Base-by-base conservation (phyloP, 1,284 basidiomycete species). In the Apiotrichum montevideense region DNA sequence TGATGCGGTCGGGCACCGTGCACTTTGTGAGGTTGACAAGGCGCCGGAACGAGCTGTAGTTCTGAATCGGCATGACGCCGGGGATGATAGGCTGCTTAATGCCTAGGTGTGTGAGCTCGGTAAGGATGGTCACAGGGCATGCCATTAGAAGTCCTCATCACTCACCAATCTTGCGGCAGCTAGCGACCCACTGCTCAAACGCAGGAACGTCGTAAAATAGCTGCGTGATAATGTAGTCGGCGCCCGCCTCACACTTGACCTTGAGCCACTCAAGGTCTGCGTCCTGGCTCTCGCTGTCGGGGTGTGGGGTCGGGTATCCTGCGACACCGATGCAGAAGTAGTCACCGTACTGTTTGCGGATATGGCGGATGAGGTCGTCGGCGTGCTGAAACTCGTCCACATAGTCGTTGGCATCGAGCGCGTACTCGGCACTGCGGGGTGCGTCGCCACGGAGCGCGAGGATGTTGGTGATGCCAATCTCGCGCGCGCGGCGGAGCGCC, bases 11-110 rank as follows among this genome's bases (percentile, higher is more conserved):
- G 0, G 96, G 96, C 3, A 97, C 86, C 33, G 82, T 82, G 2
- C 87, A 86, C 41, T 89, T 89, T 65, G 89, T 92, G 32, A 98
- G 80, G 70, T 94, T 95, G 42, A 88, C 89, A 63, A 98, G 80
- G 53, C 96, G 86, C 51, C 87, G 81, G 78, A 98, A 98, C 1
- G 93, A 94, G 21, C 87, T 84, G 71, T 93, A 97, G 44, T 90
- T 97, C 72, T 98, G 96, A 57, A 99, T 90, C 0, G 96, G 96
- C 94, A 98, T 98, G 60, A 98, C 85, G 5, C 94, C 92, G 2
- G 96, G 93, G 55, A 98, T 87, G 66, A 98, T 87, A 1, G 95
- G 94, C 11, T 94, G 83, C 1, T 79, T 83, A 70, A 99, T 94
- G 35, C 94, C 95, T 88, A 66, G 41, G 41, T 10, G 40, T 29